phyloP scores from a whole-genome alignment of 495 filamentous ascomycete genomes.

The Penicillium odoratum region DNA sequence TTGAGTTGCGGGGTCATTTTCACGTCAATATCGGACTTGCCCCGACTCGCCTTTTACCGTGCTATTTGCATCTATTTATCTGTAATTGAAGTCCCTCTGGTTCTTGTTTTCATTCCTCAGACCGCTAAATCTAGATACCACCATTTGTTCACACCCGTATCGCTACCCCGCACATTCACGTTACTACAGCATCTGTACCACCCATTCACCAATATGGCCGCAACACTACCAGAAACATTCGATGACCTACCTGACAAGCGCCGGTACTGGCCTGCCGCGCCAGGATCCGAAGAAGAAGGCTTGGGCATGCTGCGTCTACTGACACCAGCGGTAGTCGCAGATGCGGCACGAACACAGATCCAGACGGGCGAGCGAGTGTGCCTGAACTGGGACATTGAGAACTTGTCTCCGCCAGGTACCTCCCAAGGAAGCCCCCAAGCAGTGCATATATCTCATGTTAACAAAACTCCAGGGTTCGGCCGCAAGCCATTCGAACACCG shows the following conservation, averaged over 20 bases:
- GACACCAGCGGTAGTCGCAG: constrained; percentile 48
- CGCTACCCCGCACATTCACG: neutral
- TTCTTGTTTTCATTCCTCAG: neutral
- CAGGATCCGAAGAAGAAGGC: constrained; percentile 50
- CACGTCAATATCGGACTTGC: constrained; percentile 10
- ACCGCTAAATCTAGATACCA: neutral
- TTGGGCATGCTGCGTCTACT: constrained; percentile 55
- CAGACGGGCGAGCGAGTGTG: constrained; percentile 50
- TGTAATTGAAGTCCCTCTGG: neutral
- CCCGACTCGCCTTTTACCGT: constrained; percentile 4
- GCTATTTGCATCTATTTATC: constrained; percentile 18
- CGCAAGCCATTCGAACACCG: constrained; percentile 57
- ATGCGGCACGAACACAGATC: constrained; percentile 48
- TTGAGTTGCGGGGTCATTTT: constrained; percentile 11
- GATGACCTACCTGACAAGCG: constrained; percentile 52
- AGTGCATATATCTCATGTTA: neutral
- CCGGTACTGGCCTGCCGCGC: constrained; percentile 46
- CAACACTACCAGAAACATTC: constrained; percentile 37
- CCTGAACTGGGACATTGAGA: constrained; percentile 53
- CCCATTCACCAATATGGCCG: constrained; percentile 18
- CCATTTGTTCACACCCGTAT: neutral
- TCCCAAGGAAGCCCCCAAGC: too few relatives aligned
- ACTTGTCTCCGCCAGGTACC: constrained; percentile 46
- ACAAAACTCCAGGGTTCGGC: constrained; percentile 42
- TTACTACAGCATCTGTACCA: neutral